Evolutionary conservation across 345 rosid genomes (phyloP), one percentile per base, ranked within the genome.

Genomic region (Corymbia maculata): DNA sequence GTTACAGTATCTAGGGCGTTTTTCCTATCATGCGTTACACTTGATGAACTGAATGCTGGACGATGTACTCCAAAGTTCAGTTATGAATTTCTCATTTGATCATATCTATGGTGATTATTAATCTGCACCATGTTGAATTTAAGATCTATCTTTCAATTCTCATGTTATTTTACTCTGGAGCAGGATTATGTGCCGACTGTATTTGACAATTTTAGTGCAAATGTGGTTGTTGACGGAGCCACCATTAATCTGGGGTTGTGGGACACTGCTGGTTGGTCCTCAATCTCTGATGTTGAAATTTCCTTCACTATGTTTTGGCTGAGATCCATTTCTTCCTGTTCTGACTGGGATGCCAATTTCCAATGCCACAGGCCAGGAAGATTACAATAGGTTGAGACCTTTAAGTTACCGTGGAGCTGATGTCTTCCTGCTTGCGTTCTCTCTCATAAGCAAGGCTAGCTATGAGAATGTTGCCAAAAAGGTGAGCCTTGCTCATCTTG

Each of bases 171-270:
- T 50, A 8, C 45, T 88, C 68, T 32, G 87, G 80, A 57, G 30
- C 92, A 92, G 94, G 94, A 92, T 87, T 92, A 92, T 59, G 93
- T 92, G 85, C 94, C 94, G 16, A 92, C 94, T 13, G 93, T 92
- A 49, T 92, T 92, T 86, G 94, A 92, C 89, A 92, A 92, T 85
- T 92, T 92, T 89, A 92, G 93, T 64, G 94, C 94, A 44, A 92
- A 92, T 55, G 94, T 92, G 85, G 93, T 89, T 87, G 94, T 92
- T 88, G 94, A 92, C 64, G 94, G 93, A 86, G 91, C 90, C 89
- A 92, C 91, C 28, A 91, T 92, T 88, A 91, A 92, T 90, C 90
- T 92, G 22, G 94, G 93, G 45, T 82, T 92, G 88, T 92, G 94
- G 94, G 94, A 92, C 85, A 92, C 94, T 88, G 94, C 94, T 51